Evolutionary conservation across 2,329 filamentous ascomycete species (phyloP), one percentile per base, ranked within the genome.

Genomic region (Gyromitra esculenta): DNA sequence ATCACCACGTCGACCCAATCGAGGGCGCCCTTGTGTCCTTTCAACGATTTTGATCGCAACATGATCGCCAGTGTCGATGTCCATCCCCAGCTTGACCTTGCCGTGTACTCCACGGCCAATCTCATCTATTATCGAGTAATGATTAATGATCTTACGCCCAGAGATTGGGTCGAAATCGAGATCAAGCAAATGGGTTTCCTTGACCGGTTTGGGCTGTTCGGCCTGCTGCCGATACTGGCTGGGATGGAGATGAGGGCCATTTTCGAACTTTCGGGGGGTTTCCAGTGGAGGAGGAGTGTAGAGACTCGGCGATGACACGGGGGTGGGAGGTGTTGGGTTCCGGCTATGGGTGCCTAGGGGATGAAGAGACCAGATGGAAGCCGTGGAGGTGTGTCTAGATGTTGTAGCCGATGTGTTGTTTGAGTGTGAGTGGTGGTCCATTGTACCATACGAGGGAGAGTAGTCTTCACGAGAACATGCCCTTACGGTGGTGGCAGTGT

Each of bases 1-100:
- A 76, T 89, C 89, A n/a, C 88, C 89, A 50, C 89, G 84, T 81
- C 89, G 89, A 68, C 96, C 96, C n/a, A 99, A 87, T 35, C 95
- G 92, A 72, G 94, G 90, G 81, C 93, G 93, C 85, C 97, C 97
- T 67, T 95, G 97, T 82, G 96, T 97, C 48, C 96, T 90, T 74
- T 97, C 93, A 60, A 99, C 97, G 81, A 99, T 99, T 85, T 99
- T 99, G 87, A 99, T 97, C 73, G 96, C 96, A 2, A 99, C 95
- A 82, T 91, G 91, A 68, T 92, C 90, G 77, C 88, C 88, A 0
- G 89, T 94, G 72, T 90, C 86, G 59, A 93, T 86, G 82, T 96
- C 94, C 69, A 93, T 89, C 62, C 94, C 96, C 62, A 97, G 87
- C 85, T 99, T 99, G 82, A 99, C 96, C 85, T 98, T 99, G 82